Conservation (phyloP, 176 grass and related monocot species). For the Hsuehochloa calcarea region DNA sequence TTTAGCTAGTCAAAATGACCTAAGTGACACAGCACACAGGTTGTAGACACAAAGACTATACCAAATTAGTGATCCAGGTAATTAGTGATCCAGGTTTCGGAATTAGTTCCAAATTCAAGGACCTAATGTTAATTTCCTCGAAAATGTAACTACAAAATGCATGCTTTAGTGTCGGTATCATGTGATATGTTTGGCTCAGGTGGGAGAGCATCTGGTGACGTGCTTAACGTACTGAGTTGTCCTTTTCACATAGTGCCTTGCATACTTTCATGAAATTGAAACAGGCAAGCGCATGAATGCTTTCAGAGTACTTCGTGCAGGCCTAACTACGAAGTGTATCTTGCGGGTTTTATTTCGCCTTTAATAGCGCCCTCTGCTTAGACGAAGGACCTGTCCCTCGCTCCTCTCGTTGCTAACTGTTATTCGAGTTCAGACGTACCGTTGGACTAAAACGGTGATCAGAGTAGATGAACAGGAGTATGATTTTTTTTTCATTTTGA, state of each 20-base stretch:
- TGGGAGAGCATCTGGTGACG: not conserved
- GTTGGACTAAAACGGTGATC: too few relatives aligned
- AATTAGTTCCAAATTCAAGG: not conserved
- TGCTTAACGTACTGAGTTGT: not conserved
- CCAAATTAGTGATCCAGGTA: not conserved
- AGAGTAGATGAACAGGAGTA: too few relatives aligned
- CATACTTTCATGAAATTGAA: not conserved
- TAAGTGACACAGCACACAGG: not conserved
- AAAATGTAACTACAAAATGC: not conserved
- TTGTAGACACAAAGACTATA: not conserved
- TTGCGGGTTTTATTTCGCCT: not conserved
- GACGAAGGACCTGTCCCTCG: constrained; percentile 23
- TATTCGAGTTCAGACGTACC: too few relatives aligned
- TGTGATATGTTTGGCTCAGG: not conserved
- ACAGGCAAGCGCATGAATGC: constrained; percentile 17
- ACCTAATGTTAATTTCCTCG: not conserved
- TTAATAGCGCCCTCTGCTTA: not conserved
- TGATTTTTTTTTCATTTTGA: too few relatives aligned
- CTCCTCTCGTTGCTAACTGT: too few relatives aligned
- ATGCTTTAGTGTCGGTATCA: not conserved
- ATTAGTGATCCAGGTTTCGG: not conserved
- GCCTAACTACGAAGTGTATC: not conserved
- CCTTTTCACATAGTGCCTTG: constrained; percentile 17
- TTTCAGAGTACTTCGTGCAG: constrained; percentile 3
- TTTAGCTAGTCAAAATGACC: not conserved